phyloP scores from a whole-genome alignment of 2,329 filamentous ascomycete genomes.

The Teratosphaeria gauchensis region DNA sequence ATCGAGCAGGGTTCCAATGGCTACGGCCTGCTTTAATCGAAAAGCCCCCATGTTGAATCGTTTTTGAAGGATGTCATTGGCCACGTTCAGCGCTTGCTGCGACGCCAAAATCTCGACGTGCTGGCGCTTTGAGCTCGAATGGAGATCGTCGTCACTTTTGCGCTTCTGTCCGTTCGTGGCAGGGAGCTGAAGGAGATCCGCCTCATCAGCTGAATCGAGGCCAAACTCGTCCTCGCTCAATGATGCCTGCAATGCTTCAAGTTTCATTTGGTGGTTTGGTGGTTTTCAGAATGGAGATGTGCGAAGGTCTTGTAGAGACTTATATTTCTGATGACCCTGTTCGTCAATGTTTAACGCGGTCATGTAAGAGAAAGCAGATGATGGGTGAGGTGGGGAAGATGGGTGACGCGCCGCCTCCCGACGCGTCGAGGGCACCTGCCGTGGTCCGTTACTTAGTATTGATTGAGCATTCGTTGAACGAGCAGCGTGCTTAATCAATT shows the following conservation, averaged over 20 bases:
- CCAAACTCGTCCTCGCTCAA: constrained; percentile 17
- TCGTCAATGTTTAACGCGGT: too few relatives aligned
- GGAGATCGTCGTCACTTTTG: constrained; percentile 3
- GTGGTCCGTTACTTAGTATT: not conserved
- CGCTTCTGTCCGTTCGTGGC: constrained; percentile 7
- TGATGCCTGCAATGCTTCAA: not conserved
- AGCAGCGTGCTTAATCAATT: not conserved
- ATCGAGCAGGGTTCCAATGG: constrained; percentile 33
- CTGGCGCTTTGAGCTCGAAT: constrained; percentile 4
- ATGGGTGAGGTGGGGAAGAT: not conserved
- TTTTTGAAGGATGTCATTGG: constrained; percentile 29
- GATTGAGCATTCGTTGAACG: not conserved
- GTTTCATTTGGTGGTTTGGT: too few relatives aligned
- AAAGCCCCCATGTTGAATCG: constrained; percentile 35
- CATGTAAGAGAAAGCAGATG: too few relatives aligned
- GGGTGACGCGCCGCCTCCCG: not conserved
- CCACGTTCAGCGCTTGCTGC: constrained; percentile 7
- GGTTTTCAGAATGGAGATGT: too few relatives aligned
- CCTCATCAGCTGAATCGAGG: constrained; percentile 16
- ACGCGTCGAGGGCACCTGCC: not conserved
- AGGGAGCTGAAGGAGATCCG: constrained; percentile 14
- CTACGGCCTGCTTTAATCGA: constrained; percentile 37
- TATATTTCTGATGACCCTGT: too few relatives aligned
- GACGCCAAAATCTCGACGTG: constrained; percentile 1
- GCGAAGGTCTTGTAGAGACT: too few relatives aligned